These are phyloP conservation scores for Xylaria castorea DNA, from an alignment of 495 filamentous ascomycete species.

Conservation along the genomic window DNA sequence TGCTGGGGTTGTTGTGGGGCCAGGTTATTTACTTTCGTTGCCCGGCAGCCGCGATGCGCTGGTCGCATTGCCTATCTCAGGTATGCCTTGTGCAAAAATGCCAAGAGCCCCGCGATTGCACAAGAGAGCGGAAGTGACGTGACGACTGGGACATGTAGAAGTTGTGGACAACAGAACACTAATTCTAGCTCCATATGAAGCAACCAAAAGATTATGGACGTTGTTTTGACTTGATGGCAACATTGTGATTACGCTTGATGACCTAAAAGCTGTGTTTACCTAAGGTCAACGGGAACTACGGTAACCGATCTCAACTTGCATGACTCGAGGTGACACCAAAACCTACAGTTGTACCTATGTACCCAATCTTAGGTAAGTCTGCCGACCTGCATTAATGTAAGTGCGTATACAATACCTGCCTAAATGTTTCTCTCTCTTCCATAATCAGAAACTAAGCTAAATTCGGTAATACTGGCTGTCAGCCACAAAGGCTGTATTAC, in stretches of 20 bases:
- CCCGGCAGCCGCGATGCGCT: conserved; percentile 22
- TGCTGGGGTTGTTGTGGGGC: conserved; percentile 23
- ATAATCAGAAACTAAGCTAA: neutral
- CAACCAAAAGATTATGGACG: neutral
- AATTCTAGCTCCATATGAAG: neutral
- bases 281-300: neutral
- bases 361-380: neutral
- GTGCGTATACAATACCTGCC: conserved; percentile 3
- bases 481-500: neutral
- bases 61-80: conserved; percentile 2
- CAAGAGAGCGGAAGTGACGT: neutral
- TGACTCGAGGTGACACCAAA: neutral
- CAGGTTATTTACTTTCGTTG: conserved; percentile 25
- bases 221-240: neutral
- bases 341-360: neutral
- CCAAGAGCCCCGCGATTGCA: conserved; percentile 15
- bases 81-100: neutral
- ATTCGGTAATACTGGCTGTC: neutral
- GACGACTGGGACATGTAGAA: neutral
- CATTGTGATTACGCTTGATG: neutral
- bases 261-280: neutral
- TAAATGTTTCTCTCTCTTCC: neutral
- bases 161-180: neutral
- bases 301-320: neutral
- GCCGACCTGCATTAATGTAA: conserved; percentile 4